phyloP scores from a whole-genome alignment of 371 early-diverging fungal genomes.

The Synchytrium microbalum region DNA sequence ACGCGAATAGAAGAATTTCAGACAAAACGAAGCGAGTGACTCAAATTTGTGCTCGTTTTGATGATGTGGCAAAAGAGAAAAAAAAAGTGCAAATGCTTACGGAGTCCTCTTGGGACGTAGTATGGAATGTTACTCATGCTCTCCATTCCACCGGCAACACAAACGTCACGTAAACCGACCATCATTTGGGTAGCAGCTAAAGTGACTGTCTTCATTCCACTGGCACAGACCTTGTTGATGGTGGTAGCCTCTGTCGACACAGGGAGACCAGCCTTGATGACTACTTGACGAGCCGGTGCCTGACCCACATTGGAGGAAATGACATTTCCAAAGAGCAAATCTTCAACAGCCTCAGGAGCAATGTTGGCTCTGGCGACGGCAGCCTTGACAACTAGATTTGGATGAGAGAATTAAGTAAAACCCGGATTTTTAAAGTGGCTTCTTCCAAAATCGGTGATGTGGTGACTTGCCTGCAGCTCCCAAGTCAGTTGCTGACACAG shows the following conservation, averaged over 20 bases:
- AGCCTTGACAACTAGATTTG: background rate
- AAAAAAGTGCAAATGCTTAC: conserved; percentile 15
- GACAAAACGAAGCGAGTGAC: conserved; percentile 91
- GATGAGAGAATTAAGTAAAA: too few relatives aligned
- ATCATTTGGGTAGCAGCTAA: conserved; percentile 80
- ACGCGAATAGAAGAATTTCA: conserved; percentile 54
- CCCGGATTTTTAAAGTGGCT: background rate
- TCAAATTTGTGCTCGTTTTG: conserved; percentile 84
- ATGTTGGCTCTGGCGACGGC: background rate
- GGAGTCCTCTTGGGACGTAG: conserved; percentile 50
- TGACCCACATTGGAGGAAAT: conserved; percentile 77
- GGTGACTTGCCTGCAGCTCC: conserved; percentile 49
- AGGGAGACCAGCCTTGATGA: conserved; percentile 79
- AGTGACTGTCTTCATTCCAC: conserved; percentile 88
- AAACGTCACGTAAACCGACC: conserved; percentile 74
- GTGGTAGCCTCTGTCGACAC: conserved; percentile 74
- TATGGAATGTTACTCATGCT: conserved; percentile 96
- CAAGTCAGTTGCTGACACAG: conserved; percentile 76
- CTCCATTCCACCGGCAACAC: conserved; percentile 94
- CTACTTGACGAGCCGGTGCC: conserved; percentile 94
- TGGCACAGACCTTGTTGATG: conserved; percentile 97
- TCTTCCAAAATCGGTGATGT: background rate
- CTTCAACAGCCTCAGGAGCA: conserved; percentile 46
- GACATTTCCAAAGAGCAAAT: conserved; percentile 87
- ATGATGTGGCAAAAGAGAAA: conserved; percentile 34